Base-by-base conservation (phyloP, 805 yeast genomes). In the Kregervanrija pseudodelftensis region DNA sequence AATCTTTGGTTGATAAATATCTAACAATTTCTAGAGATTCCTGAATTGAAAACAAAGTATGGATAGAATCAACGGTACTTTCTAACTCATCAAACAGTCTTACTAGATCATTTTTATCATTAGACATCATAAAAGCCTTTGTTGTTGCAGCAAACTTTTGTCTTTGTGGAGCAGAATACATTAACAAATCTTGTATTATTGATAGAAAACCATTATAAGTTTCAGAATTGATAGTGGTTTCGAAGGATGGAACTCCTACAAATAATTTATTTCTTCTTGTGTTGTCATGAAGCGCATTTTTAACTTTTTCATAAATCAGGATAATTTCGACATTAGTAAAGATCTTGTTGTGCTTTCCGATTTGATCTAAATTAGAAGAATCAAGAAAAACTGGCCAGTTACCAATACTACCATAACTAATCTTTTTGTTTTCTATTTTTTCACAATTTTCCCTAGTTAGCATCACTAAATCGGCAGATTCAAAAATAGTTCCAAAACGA, bases 381-480 rank as follows among this genome's bases (percentile, higher is more conserved):
- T 77, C 59, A 1, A 89, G 61, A 88, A 95, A 90, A 0, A 96
- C 95, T 2, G 96, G 96, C 97, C 96, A 90, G 14, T 67, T 66
- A 12, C 63, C 55, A 8, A 56, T 61, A 2, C 85, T 74, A 1
- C 95, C 93, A 63, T 87, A 89, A 2, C 75, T 37, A 5, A 11
- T 9, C 14, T 15, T 31, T 11, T 17, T 66, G 11, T 64, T 62
- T 11, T 66, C 63, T 37, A 75, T 72, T 52, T 74, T 72, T 31
- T 68, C 9, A 72, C 54, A 32, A 28, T 42, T 32, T 3, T 15
- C 11, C 50, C 77, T 76, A 39, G 76, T 69, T 40, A 90, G 69
- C 4, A 84, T 79, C 56, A 82, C 84, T 15, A 86, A 76, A 55
- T 82, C 85, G 1, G 96, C 87, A 52, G 81, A 77, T 37, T 75